Percentiles rank a stretch among this genome's conserved stretches.
phyloP scores from a whole-genome alignment of 2,329 filamentous ascomycete genomes.

The Polytolypa hystricis region DNA sequence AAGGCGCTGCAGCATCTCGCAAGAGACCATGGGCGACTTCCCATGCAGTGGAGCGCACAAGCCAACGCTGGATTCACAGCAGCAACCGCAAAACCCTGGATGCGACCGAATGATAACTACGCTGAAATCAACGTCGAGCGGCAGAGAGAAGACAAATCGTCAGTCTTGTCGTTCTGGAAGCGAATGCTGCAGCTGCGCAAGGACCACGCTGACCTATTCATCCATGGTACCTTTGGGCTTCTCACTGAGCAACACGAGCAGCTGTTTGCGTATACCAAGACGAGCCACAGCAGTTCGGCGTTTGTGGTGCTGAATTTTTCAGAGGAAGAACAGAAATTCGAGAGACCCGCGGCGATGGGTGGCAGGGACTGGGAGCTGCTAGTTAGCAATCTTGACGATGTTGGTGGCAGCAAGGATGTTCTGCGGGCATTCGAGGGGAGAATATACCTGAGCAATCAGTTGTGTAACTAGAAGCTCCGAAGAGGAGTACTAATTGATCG shows the following conservation, averaged over 20 bases:
- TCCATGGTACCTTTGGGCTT: slow-evolving; percentile 48
- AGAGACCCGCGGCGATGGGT: slow-evolving; percentile 15
- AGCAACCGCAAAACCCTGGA: slow-evolving; percentile 44
- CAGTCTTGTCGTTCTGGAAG: slow-evolving; percentile 49
- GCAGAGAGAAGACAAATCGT: slow-evolving; percentile 19
- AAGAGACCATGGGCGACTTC: slow-evolving; percentile 21
- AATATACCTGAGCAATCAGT: no score
- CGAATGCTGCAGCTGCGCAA: slow-evolving; percentile 45
- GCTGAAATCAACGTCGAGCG: slow-evolving; percentile 45
- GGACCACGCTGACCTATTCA: slow-evolving; percentile 47
- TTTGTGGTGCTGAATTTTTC: slow-evolving; percentile 41
- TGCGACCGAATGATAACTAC: slow-evolving; percentile 51
- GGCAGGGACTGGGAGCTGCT: slow-evolving; percentile 14
- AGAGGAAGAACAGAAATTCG: slow-evolving; percentile 22
- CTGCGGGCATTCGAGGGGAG: slow-evolving; percentile 23
- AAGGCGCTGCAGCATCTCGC: slow-evolving; percentile 17
- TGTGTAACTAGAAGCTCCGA: no score
- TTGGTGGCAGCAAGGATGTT: slow-evolving; percentile 12
- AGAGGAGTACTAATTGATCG: no score
- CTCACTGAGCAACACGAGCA: slow-evolving; percentile 37
- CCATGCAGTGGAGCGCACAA: slow-evolving; percentile 16
- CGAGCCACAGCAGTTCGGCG: slow-evolving; percentile 15
- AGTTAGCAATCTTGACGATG: slow-evolving; percentile 15
- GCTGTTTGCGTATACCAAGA: slow-evolving; percentile 38
- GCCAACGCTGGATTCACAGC: slow-evolving; percentile 12